phyloP scores from a whole-genome alignment of 1,284 basidiomycete genomes.

The Pisolithus thermaeus region DNA sequence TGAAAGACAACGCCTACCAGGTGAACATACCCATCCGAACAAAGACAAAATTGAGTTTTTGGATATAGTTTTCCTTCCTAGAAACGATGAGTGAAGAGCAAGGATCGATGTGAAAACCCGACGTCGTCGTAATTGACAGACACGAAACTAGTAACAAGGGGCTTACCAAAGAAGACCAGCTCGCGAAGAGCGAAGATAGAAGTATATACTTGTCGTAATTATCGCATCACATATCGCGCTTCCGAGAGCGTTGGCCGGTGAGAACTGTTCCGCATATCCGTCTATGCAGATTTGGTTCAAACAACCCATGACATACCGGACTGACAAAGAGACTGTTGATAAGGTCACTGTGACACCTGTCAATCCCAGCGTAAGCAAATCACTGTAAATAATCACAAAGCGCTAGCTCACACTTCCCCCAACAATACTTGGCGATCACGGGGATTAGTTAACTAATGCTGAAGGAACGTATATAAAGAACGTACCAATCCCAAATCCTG shows the following conservation, averaged over 20 bases:
- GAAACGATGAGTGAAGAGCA: not conserved
- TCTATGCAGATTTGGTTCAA: no score
- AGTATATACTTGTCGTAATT: constrained; percentile 18
- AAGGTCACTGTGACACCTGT: no score
- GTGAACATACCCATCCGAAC: constrained; percentile 23
- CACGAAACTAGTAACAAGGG: not conserved
- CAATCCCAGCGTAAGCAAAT: no score
- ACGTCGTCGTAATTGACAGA: no score
- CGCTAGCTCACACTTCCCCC: no score
- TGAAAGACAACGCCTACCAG: constrained; percentile 9
- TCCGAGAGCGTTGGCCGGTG: constrained; percentile 2
- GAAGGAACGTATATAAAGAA: no score
- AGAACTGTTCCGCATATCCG: constrained; percentile 6
- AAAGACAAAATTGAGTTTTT: constrained; percentile 14
- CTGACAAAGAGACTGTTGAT: no score
- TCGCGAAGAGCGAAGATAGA: constrained; percentile 15
- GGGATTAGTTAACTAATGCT: no score
- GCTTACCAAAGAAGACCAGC: constrained; percentile 13
- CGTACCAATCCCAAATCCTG: no score
- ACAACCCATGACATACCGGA: no score
- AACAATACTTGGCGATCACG: no score
- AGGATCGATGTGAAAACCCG: not conserved
- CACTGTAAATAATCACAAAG: no score
- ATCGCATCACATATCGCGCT: constrained; percentile 16
- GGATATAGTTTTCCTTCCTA: constrained; percentile 8